A percentile compares a stretch with the other conserved stretches of the same genome.
These are phyloP conservation scores for Balamuthia mandrillaris DNA, from an alignment of 208 protist genomes.

Conservation along the genomic window DNA sequence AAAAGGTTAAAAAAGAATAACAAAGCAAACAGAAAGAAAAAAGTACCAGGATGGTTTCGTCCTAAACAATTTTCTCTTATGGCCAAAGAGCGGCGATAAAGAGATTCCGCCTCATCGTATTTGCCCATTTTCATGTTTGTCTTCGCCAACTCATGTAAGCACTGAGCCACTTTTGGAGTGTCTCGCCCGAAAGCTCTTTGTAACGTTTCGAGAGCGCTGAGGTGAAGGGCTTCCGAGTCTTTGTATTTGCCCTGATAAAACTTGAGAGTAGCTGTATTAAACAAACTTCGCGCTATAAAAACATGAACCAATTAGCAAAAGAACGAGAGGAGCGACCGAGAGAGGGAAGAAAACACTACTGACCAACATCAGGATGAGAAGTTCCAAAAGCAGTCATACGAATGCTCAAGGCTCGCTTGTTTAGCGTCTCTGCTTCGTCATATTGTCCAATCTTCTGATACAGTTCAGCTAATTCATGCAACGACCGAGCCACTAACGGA, in stretches of 20 bases:
- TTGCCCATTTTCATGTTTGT: slow-evolving; percentile 40
- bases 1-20: no score
- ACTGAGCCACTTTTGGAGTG: slow-evolving; percentile 37
- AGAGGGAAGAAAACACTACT: neutral
- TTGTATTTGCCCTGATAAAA: slow-evolving; percentile 39
- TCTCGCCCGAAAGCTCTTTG: slow-evolving; percentile 32
- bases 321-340: neutral
- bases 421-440: slow-evolving; percentile 32
- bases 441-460: slow-evolving; percentile 43
- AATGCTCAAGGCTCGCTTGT: slow-evolving; percentile 31
- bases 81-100: no score
- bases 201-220: slow-evolving; percentile 24
- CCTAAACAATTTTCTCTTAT: no score
- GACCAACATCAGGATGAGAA: slow-evolving; percentile 39
- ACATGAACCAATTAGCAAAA: neutral
- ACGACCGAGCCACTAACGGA: slow-evolving; percentile 35
- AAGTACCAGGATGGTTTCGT: no score
- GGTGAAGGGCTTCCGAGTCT: slow-evolving; percentile 37
- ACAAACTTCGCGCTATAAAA: slow-evolving; percentile 16
- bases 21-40: no score
- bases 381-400: slow-evolving; percentile 39
- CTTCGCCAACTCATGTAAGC: slow-evolving; percentile 36
- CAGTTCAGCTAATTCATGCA: slow-evolving; percentile 37
- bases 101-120: neutral
- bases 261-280: slow-evolving; percentile 39